A percentile compares a stretch with the other conserved stretches of the same genome.
These are phyloP conservation scores for Sisymbrium irio DNA, from an alignment of 345 rosid genomes.

Conservation along the genomic window DNA sequence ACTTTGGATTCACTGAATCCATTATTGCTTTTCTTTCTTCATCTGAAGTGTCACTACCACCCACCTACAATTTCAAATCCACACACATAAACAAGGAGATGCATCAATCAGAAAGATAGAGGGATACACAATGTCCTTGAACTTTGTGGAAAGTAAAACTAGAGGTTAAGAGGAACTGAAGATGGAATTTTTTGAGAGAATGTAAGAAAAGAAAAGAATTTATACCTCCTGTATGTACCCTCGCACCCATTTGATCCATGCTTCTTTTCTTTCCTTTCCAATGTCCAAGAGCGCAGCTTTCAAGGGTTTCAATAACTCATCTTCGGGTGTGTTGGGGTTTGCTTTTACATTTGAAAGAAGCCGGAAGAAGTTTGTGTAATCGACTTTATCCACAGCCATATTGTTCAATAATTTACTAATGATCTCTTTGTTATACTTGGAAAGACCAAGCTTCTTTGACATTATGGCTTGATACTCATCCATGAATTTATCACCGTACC, in stretches of 20 bases:
- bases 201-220: not conserved
- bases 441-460: conserved; percentile 86
- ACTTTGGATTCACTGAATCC: conserved; percentile 89
- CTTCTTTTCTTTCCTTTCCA: conserved; percentile 92
- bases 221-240: conserved; percentile 84
- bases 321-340: conserved; percentile 54
- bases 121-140: not conserved
- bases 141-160: not conserved
- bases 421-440: conserved; percentile 86
- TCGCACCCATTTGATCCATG: conserved; percentile 88
- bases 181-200: not conserved
- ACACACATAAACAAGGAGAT: conserved; percentile 3
- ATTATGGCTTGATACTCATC: conserved; percentile 92
- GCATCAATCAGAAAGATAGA: conserved; percentile 2
- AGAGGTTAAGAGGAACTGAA: not conserved
- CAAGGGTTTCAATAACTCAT: conserved; percentile 67
- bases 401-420: conserved; percentile 78
- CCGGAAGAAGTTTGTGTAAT: conserved; percentile 92
- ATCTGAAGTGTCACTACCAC: conserved; percentile 59
- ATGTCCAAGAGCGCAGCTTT: conserved; percentile 90
- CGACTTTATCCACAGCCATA: conserved; percentile 98
- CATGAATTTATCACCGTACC: conserved; percentile 95
- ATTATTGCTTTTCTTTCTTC: conserved; percentile 75
- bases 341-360: conserved; percentile 77
- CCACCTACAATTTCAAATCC: conserved; percentile 47